Base-by-base conservation (phyloP, 805 yeast genomes). In the Groenewaldozyma tartarivorans region DNA sequence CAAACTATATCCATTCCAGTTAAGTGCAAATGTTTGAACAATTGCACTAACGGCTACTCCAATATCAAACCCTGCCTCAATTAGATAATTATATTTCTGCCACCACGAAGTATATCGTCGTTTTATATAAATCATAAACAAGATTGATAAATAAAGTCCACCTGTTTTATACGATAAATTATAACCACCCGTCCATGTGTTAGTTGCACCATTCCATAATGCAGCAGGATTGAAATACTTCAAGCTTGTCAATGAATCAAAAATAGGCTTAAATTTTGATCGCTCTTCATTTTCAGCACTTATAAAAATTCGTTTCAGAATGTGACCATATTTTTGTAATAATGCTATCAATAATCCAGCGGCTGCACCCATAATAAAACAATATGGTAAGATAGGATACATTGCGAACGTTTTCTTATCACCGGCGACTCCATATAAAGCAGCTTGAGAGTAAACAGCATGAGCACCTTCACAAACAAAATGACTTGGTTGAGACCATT, bases 1-100 rank as follows among this genome's bases (percentile, higher is more conserved):
- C 20, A 20, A n/a, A 24, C 66, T 49, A 2, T 67, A 34, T 9
- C 29, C 29, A 5, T 50, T 51, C 16, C 52, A 61, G 15, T 60
- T 65, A 3, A 67, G 66, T 0, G 67, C 56, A 49, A 69, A 67
- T 49, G 71, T 69, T 17, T 67, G 63, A 35, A 69, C 36, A 33
- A 72, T 52, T 1, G 72, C 72, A 44, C 72, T 63, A 45, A 68
- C 64, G 1, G 74, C 75, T 16, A 68, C 67, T 1, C 76, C 77
- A 2, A 74, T 71, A 5, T 71, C 66, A 13, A 71, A 54, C 1
- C 71, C 74, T 41, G 71, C 63, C 34, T 69, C 66, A 39, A 71
- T 56, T 16, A 72, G 61, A 48, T 71, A 72, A 51, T 70, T 69
- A 55, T 71, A 72, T 54, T 68, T 69, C 41, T 69, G 71, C 75